Percentiles rank a stretch among this genome's conserved stretches.
Evolutionary conservation across 2,329 filamentous ascomycete species (phyloP).

Genomic region (Penicillium italicum): DNA sequence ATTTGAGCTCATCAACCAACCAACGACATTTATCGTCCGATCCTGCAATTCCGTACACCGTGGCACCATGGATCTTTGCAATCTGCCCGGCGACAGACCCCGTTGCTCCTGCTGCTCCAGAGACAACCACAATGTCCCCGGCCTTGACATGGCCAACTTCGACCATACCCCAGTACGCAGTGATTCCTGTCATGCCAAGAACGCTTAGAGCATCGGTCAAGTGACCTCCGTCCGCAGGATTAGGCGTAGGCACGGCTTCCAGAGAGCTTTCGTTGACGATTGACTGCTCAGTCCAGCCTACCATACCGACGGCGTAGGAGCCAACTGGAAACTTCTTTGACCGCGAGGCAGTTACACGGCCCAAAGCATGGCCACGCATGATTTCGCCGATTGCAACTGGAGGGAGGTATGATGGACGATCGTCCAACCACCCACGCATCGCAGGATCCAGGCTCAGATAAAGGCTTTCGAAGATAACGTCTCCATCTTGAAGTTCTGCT

Average conservation of each 20-base stretch:
- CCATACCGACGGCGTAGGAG: not conserved
- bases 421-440: not conserved
- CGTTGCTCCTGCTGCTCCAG: slow-evolving; percentile 49
- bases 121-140: slow-evolving; percentile 46
- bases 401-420: not conserved
- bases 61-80: slow-evolving; percentile 39
- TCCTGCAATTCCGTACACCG: slow-evolving; percentile 52
- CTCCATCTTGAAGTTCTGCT: not conserved
- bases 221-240: not conserved
- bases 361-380: not conserved
- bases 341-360: not conserved
- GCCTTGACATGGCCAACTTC: slow-evolving; percentile 39
- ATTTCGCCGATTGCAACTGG: not conserved
- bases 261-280: not conserved
- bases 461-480: not conserved
- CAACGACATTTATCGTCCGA: slow-evolving; percentile 52
- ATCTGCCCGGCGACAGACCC: slow-evolving; percentile 53
- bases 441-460: not conserved
- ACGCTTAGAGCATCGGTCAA: slow-evolving; percentile 34
- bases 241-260: not conserved
- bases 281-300: not conserved
- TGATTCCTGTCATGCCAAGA: slow-evolving; percentile 35
- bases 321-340: not conserved
- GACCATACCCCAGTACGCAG: slow-evolving; percentile 48
- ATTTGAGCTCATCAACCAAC: slow-evolving; percentile 50